These are phyloP conservation scores for Pseudofabraea citricarpa DNA, from an alignment of 2,329 filamentous ascomycete species.

Conservation along the genomic window DNA sequence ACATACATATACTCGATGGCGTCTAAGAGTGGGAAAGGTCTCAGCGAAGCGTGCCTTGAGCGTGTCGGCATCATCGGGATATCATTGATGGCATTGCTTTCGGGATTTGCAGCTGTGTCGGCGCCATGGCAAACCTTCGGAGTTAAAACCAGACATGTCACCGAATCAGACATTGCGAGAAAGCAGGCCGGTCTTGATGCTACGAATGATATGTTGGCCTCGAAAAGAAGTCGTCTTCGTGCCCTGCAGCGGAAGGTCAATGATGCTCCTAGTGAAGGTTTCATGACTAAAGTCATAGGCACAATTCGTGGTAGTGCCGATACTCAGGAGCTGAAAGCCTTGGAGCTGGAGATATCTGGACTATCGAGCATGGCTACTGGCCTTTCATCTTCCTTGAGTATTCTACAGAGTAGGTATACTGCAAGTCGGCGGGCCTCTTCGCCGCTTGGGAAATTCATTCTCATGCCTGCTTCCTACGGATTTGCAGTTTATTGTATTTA, in stretches of 20 bases:
- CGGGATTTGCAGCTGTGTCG: slow-evolving; percentile 84
- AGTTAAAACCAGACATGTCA: slow-evolving; percentile 58
- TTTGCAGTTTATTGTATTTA: slow-evolving; percentile 85
- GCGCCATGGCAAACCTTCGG: slow-evolving; percentile 82
- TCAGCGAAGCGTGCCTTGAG: slow-evolving; percentile 49
- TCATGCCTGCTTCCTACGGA: slow-evolving; percentile 55
- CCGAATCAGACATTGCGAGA: slow-evolving; percentile 68
- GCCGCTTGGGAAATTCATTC: slow-evolving; percentile 56
- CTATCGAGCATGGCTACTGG: slow-evolving; percentile 75
- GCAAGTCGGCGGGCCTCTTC: slow-evolving; percentile 66
- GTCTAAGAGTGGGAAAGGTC: slow-evolving; percentile 31
- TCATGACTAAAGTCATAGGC: slow-evolving; percentile 71
- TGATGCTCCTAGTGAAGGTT: slow-evolving; percentile 41
- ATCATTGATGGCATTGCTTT: slow-evolving; percentile 80
- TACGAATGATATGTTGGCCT: slow-evolving; percentile 71
- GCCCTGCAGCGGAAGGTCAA: slow-evolving; percentile 62
- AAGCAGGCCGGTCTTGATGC: slow-evolving; percentile 77
- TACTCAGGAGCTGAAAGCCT: slow-evolving; percentile 50
- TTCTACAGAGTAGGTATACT: slow-evolving; percentile 58
- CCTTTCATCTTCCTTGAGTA: slow-evolving; percentile 58
- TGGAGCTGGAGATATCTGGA: slow-evolving; percentile 73
- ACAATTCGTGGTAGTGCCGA: slow-evolving; percentile 61
- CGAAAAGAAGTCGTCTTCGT: slow-evolving; percentile 69
- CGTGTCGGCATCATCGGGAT: slow-evolving; percentile 82
- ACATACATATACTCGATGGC: slow-evolving; percentile 42